Percentiles rank a stretch among this genome's conserved stretches.
Evolutionary conservation across 306 rosid species (phyloP).

Genomic region (peach (Prunus persica)): DNA sequence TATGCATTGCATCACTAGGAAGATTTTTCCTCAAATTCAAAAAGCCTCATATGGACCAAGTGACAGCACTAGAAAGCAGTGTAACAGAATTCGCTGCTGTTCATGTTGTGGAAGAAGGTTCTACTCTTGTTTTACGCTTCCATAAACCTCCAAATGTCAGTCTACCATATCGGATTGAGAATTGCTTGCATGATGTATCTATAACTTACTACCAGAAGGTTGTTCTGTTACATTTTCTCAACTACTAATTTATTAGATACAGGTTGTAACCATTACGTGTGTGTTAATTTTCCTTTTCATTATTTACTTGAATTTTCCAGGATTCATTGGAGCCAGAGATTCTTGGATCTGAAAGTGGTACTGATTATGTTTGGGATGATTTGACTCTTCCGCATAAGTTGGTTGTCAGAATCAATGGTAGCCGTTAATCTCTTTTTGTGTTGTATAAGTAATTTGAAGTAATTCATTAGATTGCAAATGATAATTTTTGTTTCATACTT

Average conservation of each 20-base stretch:
- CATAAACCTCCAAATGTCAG: constrained; percentile 71
- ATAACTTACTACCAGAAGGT: constrained; percentile 93
- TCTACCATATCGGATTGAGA: constrained; percentile 90
- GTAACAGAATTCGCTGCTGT: constrained; percentile 65
- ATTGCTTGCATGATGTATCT: constrained; percentile 52
- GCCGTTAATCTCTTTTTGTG: constrained; percentile 16
- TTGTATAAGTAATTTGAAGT: constrained; percentile 6
- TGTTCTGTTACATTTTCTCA: constrained; percentile 26
- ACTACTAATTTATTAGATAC: constrained; percentile 18
- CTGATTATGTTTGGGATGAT: constrained; percentile 96
- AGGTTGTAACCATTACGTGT: not conserved
- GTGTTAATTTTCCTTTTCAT: constrained; percentile 8
- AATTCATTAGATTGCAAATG: not conserved
- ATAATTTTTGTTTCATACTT: not conserved
- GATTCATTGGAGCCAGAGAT: constrained; percentile 67
- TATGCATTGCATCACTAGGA: constrained; percentile 90
- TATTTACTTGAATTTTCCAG: constrained; percentile 50
- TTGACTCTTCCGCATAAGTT: constrained; percentile 74
- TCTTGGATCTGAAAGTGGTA: constrained; percentile 59
- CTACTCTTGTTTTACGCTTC: constrained; percentile 71
- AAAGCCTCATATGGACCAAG: constrained; percentile 41
- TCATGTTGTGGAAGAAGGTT: constrained; percentile 88
- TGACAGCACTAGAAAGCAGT: constrained; percentile 29
- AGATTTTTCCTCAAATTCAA: constrained; percentile 87
- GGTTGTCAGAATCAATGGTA: constrained; percentile 68